A percentile compares a stretch with the other conserved stretches of the same genome.
Evolutionary conservation across 257 asterid genomes (phyloP).

Genomic region (Perilla frutescens): DNA sequence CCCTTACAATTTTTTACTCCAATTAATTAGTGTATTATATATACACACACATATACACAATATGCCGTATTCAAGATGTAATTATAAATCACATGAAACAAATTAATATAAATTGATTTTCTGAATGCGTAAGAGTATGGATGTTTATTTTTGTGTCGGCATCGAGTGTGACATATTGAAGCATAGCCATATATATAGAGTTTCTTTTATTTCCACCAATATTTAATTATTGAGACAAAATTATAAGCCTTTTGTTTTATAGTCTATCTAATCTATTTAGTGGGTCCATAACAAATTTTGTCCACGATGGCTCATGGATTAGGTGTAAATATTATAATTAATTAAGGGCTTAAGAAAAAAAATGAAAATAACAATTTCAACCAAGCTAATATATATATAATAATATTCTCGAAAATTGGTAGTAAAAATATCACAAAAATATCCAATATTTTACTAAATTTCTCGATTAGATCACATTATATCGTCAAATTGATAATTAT

Average conservation of each 20-base stretch:
- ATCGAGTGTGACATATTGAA: constrained; percentile 27
- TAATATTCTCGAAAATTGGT: too few relatives aligned
- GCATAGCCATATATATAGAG: neutral
- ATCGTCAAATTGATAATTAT: too few relatives aligned
- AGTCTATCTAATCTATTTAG: neutral
- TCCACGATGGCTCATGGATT: constrained; percentile 6
- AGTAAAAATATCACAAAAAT: too few relatives aligned
- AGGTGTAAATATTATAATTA: neutral
- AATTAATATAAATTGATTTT: neutral
- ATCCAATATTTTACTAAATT: too few relatives aligned
- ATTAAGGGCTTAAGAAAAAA: neutral
- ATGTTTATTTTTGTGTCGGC: constrained; percentile 14
- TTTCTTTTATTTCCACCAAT: constrained; percentile 12
- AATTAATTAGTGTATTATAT: neutral
- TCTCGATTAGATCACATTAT: too few relatives aligned
- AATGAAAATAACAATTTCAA: neutral
- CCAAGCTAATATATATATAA: too few relatives aligned
- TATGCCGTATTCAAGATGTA: too few relatives aligned
- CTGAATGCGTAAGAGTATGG: too few relatives aligned
- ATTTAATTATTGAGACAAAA: constrained; percentile 27
- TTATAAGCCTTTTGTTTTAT: constrained; percentile 1
- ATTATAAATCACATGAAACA: too few relatives aligned
- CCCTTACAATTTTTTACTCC: too few relatives aligned
- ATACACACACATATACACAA: neutral
- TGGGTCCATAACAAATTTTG: neutral